Base-by-base conservation (phyloP, 352 stramenopile genomes). In the Phytopythium sindhum region DNA sequence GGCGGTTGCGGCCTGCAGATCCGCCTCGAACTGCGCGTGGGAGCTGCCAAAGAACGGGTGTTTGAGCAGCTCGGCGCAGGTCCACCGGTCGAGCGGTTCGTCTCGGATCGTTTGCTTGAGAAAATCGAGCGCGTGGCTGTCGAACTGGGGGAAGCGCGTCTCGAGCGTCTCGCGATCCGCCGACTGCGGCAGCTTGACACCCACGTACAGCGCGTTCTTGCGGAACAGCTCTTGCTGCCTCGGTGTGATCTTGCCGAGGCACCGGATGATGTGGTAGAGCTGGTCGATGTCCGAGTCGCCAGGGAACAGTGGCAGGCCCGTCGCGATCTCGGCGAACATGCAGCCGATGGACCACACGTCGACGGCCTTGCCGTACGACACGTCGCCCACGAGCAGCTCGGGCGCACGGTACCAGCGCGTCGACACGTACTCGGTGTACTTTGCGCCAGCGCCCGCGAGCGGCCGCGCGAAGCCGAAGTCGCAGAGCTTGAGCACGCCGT, bases 321-420 rank as follows among this genome's bases (percentile, higher is more conserved):
- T 91, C 67, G 98, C 98, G 47, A 99, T 90, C 77, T 99, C 97
- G 21, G 94, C 93, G 55, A 96, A 95, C 68, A 99, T 97, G 78
- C 96, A 99, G 42, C 96, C 97, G 29, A 98, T 89, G 19, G 91
- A 97, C 97, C 97, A 99, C 44, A 99, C 93, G 64, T 99, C 97
- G 37, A 99, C 97, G 9, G 91, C 93, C 60, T 96, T 97, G 54
- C 97, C 96, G 68, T 99, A 99, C 14, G 76, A 88, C 2, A 92
- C 81, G 53, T 93, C 84, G 5, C 83, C 82, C 9, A 94, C 88
- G 2, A 97, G 77, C 57, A 98, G 86, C 80, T 99, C 96, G 8
- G 96, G 96, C 2, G 94, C 94, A 45, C 95, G 81, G 67, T 99
- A 99, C 95, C 95, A 98, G 56, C 95, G 80, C 19, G 95, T 99